Percentiles rank a stretch among this genome's conserved stretches.
phyloP scores from a whole-genome alignment of 352 stramenopile species.

The Phytophthora cajani region DNA sequence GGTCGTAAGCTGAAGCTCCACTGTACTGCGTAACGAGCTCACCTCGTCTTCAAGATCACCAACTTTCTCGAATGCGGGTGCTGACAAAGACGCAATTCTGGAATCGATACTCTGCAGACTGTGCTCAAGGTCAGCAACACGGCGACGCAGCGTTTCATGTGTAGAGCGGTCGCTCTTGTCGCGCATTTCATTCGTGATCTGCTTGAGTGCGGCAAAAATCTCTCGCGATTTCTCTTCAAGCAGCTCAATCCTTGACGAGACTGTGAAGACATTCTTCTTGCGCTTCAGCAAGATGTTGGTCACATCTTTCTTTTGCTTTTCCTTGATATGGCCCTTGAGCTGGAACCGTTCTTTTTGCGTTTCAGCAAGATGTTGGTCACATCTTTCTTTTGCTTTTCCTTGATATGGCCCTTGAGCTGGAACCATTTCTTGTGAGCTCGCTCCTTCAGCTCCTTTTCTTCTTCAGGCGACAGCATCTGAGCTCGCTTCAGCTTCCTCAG shows the following conservation, averaged over 20 bases:
- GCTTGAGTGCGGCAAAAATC: constrained; percentile 69
- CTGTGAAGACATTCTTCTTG: constrained; percentile 86
- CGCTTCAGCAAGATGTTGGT: constrained; percentile 79
- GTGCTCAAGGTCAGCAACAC: constrained; percentile 60
- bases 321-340: constrained; percentile 73
- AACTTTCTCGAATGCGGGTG: constrained; percentile 53
- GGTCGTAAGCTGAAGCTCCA: constrained; percentile 47
- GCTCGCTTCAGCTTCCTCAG: constrained; percentile 74
- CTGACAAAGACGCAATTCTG: constrained; percentile 42
- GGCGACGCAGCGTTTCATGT: constrained; percentile 57
- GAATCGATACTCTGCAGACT: constrained; percentile 58
- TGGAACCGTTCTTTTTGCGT: constrained; percentile 83
- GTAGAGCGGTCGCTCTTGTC: constrained; percentile 52
- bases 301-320: constrained; percentile 81
- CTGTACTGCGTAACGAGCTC: constrained; percentile 31
- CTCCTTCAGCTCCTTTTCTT: constrained; percentile 68
- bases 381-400: constrained; percentile 82
- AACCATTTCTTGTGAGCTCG: constrained; percentile 75
- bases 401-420: constrained; percentile 72
- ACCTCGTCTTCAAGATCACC: constrained; percentile 51
- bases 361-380: constrained; percentile 78
- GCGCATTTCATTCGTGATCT: constrained; percentile 62
- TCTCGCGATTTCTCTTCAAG: constrained; percentile 78
- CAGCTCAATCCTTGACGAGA: constrained; percentile 75
- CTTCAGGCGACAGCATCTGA: constrained; percentile 63